Conservation (phyloP, 2,329 filamentous ascomycete species). For the Penicillium crustosum region DNA sequence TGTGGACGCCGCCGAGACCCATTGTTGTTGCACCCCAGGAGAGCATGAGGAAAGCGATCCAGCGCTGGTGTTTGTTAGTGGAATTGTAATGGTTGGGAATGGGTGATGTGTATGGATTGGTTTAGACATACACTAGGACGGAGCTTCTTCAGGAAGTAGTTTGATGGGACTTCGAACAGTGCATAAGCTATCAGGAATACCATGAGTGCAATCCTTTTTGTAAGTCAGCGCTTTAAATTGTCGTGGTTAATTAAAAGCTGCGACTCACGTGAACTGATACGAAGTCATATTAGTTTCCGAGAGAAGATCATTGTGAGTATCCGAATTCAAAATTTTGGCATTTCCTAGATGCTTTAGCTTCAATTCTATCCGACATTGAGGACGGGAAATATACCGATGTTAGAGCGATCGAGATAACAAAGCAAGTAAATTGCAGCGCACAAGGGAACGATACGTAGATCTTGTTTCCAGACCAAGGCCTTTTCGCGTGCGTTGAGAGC, state of each 20-base stretch:
- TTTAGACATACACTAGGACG: slow-evolving; percentile 40
- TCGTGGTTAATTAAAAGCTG: neutral
- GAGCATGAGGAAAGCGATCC: slow-evolving; percentile 53
- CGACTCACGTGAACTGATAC: slow-evolving; percentile 56
- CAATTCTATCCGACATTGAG: neutral
- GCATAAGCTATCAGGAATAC: slow-evolving; percentile 52
- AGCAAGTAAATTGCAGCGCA: slow-evolving; percentile 66
- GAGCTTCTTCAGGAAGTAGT: slow-evolving; percentile 51
- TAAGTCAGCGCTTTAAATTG: slow-evolving; percentile 6
- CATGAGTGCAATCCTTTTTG: slow-evolving; percentile 46
- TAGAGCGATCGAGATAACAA: slow-evolving; percentile 66
- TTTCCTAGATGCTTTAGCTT: slow-evolving; percentile 45
- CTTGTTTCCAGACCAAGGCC: slow-evolving; percentile 57
- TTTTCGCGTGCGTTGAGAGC: slow-evolving; percentile 25
- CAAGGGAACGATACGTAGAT: slow-evolving; percentile 63
- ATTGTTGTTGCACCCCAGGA: slow-evolving; percentile 52
- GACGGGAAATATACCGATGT: slow-evolving; percentile 54
- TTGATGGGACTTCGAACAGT: slow-evolving; percentile 52
- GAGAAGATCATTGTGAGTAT: slow-evolving; percentile 62
- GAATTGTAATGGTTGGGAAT: neutral
- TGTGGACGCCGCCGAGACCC: slow-evolving; percentile 48
- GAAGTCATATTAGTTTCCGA: slow-evolving; percentile 61
- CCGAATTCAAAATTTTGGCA: slow-evolving; percentile 64
- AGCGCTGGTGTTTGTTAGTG: slow-evolving; percentile 33
- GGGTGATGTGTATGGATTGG: neutral